Base-by-base conservation (phyloP, 2,329 filamentous ascomycete species). In the Nannizziopsis barbatae region DNA sequence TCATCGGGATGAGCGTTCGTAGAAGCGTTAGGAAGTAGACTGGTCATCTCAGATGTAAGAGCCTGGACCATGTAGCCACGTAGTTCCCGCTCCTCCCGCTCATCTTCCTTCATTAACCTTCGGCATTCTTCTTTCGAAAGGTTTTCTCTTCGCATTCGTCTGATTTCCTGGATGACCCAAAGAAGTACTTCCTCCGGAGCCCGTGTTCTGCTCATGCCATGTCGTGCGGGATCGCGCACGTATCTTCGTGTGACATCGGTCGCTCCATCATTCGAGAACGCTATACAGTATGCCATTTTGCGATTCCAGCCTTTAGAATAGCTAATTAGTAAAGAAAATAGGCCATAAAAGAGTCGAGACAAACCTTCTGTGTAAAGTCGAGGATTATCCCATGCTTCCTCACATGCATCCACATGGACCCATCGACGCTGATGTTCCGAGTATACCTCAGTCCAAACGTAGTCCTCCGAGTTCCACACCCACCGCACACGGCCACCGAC, bases 391-490 rank as follows among this genome's bases (percentile, higher is more conserved):
- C 89, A 96, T 1, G 86, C 81, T 62, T 90, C 90, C 64, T 96
- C 92, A 61, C 90, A 95, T 31, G 83, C 82, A 65, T 98, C 92
- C 37, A 95, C 88, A 57, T 96, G 90, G n/a, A 96, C 76, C 92
- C 92, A 98, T 63, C 88, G 80, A 65, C 84, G 82, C 61, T 90
- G 84, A 67, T 95, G 88, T 54, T 92, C 86, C 2, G 89, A 95
- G 70, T 95, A 98, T 11, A 96, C 84, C 60, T 96, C 92, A 1
- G 89, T 95, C 92, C 92, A 98, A 20, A 95, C 86, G 61, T 95
- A 86, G 64, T 96, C 92, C 66, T 96, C 92, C 27, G 84, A 83
- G 58, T 96, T 96, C 92, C 92, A 98, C 9, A 98, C 84, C 92
- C 92, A 98, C 60, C 92, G 80, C 18, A 95, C 88, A 52, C 90